Evolutionary conservation across 2,329 filamentous ascomycete species (phyloP).

Genomic region (Penicillium sp.): DNA sequence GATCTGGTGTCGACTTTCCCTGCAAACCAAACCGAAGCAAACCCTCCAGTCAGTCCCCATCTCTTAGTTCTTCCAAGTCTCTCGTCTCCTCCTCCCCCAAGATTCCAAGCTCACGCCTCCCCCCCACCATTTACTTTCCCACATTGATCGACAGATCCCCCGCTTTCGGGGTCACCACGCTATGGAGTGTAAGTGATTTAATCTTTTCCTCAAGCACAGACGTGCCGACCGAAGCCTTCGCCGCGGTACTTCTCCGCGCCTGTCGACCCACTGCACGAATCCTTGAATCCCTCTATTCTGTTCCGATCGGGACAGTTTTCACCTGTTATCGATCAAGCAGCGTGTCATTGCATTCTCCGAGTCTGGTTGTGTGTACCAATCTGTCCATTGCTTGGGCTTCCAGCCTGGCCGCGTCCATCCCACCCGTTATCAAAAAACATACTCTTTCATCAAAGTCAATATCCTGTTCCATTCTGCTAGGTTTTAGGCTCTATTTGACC

Average conservation of each 20-base stretch:
- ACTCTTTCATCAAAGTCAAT: constrained; percentile 37
- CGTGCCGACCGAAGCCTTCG: constrained; percentile 34
- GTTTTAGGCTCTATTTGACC: constrained; percentile 26
- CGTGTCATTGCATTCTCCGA: constrained; percentile 19
- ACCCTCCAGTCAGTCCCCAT: constrained; percentile 31
- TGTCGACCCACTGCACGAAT: constrained; percentile 41
- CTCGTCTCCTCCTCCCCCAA: constrained; percentile 33
- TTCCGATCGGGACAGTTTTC: constrained; percentile 19
- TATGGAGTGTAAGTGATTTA: constrained; percentile 60
- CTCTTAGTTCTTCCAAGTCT: constrained; percentile 40
- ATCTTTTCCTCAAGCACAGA: constrained; percentile 31
- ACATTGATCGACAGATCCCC: constrained; percentile 36
- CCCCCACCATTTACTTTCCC: constrained; percentile 33
- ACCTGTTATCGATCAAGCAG: constrained; percentile 16
- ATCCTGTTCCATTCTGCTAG: constrained; percentile 27
- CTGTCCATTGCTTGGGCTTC: constrained; percentile 23
- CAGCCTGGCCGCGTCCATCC: constrained; percentile 37
- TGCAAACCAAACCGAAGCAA: constrained; percentile 21
- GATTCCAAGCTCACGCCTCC: constrained; percentile 16
- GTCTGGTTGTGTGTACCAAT: constrained; percentile 25
- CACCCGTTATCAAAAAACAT: constrained; percentile 40
- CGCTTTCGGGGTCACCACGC: constrained; percentile 50
- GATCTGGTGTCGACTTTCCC: constrained; percentile 24
- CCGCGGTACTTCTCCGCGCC: constrained; percentile 42
- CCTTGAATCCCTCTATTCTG: constrained; percentile 26